A percentile compares a stretch with the other conserved stretches of the same genome.
Evolutionary conservation across 331 rosid species (phyloP).

Genomic region (Stylosanthes scabra): DNA sequence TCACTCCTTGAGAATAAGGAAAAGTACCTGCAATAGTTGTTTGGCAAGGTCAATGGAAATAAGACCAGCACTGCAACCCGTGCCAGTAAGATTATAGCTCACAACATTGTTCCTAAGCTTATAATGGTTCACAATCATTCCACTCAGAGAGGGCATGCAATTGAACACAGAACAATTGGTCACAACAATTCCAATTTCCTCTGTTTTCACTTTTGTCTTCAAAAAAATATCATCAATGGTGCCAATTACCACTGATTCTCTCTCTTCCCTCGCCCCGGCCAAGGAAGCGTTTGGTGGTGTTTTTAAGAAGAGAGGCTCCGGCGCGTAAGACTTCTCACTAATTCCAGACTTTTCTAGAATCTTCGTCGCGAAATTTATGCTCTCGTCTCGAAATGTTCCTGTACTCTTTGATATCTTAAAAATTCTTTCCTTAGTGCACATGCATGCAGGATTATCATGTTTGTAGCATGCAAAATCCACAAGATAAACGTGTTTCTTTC

Average conservation of each 20-base stretch:
- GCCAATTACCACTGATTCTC: conserved; percentile 61
- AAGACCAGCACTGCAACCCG: conserved; percentile 89
- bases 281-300: neutral
- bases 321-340: neutral
- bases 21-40: conserved; percentile 69
- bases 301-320: neutral
- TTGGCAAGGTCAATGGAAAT: conserved; percentile 81
- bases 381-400: neutral
- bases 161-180: conserved; percentile 77
- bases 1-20: neutral
- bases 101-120: conserved; percentile 62
- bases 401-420: neutral
- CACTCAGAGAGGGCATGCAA: conserved; percentile 70
- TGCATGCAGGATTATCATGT: neutral
- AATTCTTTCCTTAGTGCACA: neutral
- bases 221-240: conserved; percentile 68
- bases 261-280: conserved; percentile 12
- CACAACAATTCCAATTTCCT: conserved; percentile 73
- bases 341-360: conserved; percentile 2
- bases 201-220: conserved; percentile 66
- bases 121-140: conserved; percentile 75
- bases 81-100: conserved; percentile 81
- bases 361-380: neutral
- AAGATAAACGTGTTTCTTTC: neutral
- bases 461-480: conserved; percentile 33